Conservation (phyloP, 2,329 filamentous ascomycete species). For the Curvularia spicifera region DNA sequence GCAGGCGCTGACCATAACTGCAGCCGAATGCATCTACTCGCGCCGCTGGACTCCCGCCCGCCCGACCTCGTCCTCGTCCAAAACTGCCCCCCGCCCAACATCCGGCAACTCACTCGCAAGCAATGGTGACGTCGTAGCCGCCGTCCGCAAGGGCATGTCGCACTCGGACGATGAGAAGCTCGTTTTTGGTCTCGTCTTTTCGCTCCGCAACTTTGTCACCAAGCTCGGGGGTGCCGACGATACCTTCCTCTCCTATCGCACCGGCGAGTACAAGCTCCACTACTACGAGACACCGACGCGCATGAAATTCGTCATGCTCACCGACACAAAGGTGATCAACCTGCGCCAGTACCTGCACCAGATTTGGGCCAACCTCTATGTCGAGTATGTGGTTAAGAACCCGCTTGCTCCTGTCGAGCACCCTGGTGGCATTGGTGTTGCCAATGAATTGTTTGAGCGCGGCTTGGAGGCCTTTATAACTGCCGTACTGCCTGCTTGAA, state of each 20-base stretch:
- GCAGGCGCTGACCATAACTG: slow-evolving; percentile 22
- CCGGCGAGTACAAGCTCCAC: slow-evolving; percentile 95
- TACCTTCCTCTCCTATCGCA: slow-evolving; percentile 90
- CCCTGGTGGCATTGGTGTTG: slow-evolving; percentile 65
- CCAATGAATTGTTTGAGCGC: slow-evolving; percentile 69
- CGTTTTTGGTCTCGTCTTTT: slow-evolving; percentile 96
- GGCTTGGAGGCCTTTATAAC: slow-evolving; percentile 79
- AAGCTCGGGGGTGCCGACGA: slow-evolving; percentile 94
- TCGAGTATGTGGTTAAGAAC: slow-evolving; percentile 82
- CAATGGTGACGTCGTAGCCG: slow-evolving; percentile 49
- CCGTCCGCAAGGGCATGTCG: slow-evolving; percentile 53
- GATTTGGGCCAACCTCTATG: slow-evolving; percentile 97
- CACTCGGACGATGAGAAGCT: slow-evolving; percentile 90
- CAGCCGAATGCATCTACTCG: slow-evolving; percentile 97
- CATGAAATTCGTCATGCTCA: slow-evolving; percentile 95
- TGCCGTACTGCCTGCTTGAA: slow-evolving; percentile 43
- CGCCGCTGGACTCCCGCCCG: slow-evolving; percentile 74
- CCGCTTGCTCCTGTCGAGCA: slow-evolving; percentile 67
- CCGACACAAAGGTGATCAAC: slow-evolving; percentile 84
- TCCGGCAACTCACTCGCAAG: slow-evolving; percentile 56
- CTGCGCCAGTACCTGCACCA: slow-evolving; percentile 95
- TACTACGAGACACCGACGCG: slow-evolving; percentile 98
- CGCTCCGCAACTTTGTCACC: slow-evolving; percentile 92
- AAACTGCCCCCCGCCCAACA: slow-evolving; percentile 55
- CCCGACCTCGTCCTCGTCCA: slow-evolving; percentile 54